Evolutionary conservation across 345 rosid species (phyloP).

Genomic region (Odontarrhena argentea): DNA sequence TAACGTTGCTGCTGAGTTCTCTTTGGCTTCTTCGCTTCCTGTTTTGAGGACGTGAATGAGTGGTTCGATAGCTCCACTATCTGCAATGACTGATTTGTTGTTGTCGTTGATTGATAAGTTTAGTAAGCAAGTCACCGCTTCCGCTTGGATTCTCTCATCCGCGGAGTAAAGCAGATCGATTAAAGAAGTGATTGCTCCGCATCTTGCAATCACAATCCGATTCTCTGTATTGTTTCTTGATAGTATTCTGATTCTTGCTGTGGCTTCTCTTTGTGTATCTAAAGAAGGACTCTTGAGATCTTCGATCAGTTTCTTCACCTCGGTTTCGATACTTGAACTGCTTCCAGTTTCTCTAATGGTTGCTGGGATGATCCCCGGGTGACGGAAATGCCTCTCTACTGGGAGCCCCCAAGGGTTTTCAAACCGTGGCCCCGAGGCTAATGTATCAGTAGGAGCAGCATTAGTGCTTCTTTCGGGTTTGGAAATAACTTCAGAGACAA

Average conservation of each 20-base stretch:
- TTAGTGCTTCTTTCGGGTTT: slow-evolving; percentile 42
- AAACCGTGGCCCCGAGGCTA: neutral
- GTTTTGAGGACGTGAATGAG: slow-evolving; percentile 77
- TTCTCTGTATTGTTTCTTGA: slow-evolving; percentile 81
- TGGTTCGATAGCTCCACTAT: slow-evolving; percentile 74
- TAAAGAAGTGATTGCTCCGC: slow-evolving; percentile 66
- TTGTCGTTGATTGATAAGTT: slow-evolving; percentile 81
- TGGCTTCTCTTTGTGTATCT: slow-evolving; percentile 67
- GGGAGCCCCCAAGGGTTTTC: slow-evolving; percentile 55
- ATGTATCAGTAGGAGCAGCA: slow-evolving; percentile 1
- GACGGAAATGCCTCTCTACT: slow-evolving; percentile 53
- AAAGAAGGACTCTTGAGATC: slow-evolving; percentile 59
- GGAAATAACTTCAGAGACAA: slow-evolving; percentile 47
- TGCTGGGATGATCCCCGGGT: slow-evolving; percentile 72
- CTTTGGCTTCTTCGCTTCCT: slow-evolving; percentile 86
- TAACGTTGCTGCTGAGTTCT: slow-evolving; percentile 84
- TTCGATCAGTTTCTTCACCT: slow-evolving; percentile 67
- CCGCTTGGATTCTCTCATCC: slow-evolving; percentile 63
- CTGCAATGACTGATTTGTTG: slow-evolving; percentile 71
- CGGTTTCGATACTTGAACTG: slow-evolving; percentile 71
- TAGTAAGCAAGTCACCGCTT: slow-evolving; percentile 89
- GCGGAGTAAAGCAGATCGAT: slow-evolving; percentile 62
- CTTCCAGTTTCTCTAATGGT: slow-evolving; percentile 63
- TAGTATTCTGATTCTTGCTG: slow-evolving; percentile 61
- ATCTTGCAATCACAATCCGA: slow-evolving; percentile 74